These are phyloP conservation scores for Fusarium pseudoanthophilum DNA, from an alignment of 2,329 filamentous ascomycete species.

Conservation along the genomic window DNA sequence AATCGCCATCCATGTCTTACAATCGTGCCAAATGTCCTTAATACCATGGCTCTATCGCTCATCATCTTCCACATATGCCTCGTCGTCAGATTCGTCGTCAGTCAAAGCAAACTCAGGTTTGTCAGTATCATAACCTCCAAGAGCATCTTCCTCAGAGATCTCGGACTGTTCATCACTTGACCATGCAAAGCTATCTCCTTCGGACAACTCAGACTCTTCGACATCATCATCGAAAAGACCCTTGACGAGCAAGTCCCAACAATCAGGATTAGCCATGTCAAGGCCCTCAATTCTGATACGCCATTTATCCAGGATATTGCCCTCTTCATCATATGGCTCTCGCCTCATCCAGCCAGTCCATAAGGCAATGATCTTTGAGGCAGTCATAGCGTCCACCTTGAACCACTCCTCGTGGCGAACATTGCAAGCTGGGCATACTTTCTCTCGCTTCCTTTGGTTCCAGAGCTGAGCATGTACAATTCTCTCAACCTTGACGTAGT, in stretches of 20 bases:
- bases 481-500: conserved; percentile 44
- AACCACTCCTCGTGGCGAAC: conserved; percentile 47
- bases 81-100: conserved; percentile 3
- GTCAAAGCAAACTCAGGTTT: conserved; percentile 2
- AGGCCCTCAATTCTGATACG: conserved; percentile 31
- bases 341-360: conserved; percentile 46
- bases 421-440: conserved; percentile 38
- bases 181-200: conserved; percentile 16
- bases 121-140: background rate
- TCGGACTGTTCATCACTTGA: conserved; percentile 12
- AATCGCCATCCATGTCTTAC: background rate
- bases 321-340: conserved; percentile 44
- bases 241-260: conserved; percentile 42
- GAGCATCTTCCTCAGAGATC: background rate
- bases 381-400: conserved; percentile 25
- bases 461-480: conserved; percentile 46
- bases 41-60: background rate
- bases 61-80: background rate
- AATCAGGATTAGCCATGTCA: conserved; percentile 41
- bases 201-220: conserved; percentile 25
- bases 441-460: conserved; percentile 42
- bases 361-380: conserved; percentile 29
- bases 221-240: conserved; percentile 28
- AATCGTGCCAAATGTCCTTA: background rate
- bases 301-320: conserved; percentile 41